Evolutionary conservation across 2,329 filamentous ascomycete species (phyloP).

Genomic region (Hypomyces perniciosus): DNA sequence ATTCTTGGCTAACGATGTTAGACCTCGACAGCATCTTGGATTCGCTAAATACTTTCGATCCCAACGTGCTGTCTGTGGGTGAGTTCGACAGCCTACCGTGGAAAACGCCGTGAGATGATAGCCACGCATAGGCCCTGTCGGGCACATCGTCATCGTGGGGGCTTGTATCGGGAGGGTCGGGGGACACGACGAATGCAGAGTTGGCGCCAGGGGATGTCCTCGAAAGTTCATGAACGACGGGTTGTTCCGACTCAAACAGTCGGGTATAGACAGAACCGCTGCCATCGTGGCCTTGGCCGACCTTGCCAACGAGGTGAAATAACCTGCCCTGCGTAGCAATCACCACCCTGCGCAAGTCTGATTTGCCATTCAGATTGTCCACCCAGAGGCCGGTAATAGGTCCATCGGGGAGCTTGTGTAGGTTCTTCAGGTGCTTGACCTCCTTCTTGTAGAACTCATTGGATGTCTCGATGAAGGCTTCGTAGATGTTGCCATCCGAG

Average conservation of each 20-base stretch:
- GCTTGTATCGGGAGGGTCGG: constrained; percentile 56
- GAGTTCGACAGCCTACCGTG: constrained; percentile 71
- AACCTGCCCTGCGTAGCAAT: constrained; percentile 73
- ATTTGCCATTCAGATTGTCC: constrained; percentile 61
- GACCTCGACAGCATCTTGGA: constrained; percentile 71
- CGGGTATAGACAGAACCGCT: constrained; percentile 79
- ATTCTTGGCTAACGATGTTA: constrained; percentile 64
- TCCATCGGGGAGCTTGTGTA: constrained; percentile 78
- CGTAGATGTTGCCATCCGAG: constrained; percentile 91
- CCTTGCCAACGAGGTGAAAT: constrained; percentile 73
- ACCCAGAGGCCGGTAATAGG: constrained; percentile 82
- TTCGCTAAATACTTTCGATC: constrained; percentile 68
- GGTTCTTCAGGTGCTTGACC: constrained; percentile 80
- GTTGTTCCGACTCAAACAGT: constrained; percentile 82
- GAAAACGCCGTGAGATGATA: constrained; percentile 78
- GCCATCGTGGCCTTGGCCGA: constrained; percentile 70
- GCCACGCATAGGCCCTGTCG: constrained; percentile 83
- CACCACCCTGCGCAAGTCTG: constrained; percentile 70
- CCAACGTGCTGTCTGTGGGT: constrained; percentile 56
- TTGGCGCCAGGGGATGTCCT: constrained; percentile 47
- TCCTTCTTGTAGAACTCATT: constrained; percentile 94
- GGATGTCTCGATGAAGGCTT: constrained; percentile 88
- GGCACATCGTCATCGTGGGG: constrained; percentile 54
- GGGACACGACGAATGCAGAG: constrained; percentile 69
- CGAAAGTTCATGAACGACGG: constrained; percentile 66